Conservation (phyloP, 2,329 filamentous ascomycete genomes). For the Metarhizium humberi region DNA sequence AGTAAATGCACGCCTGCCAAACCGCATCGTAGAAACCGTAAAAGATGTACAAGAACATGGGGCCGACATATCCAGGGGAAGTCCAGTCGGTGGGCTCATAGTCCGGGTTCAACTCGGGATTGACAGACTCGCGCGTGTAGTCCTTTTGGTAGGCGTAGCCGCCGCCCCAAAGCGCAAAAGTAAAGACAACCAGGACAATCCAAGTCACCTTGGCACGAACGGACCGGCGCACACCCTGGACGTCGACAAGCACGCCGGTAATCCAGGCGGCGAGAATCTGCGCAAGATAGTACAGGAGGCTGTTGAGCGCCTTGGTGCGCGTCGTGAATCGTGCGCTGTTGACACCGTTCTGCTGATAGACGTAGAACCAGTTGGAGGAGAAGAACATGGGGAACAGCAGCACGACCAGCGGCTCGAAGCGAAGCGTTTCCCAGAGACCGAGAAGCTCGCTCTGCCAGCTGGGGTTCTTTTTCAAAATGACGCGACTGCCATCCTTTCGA, state of each 20-base stretch:
- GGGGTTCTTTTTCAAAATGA: constrained; percentile 86
- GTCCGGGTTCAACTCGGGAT: constrained; percentile 14
- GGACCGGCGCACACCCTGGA: constrained; percentile 75
- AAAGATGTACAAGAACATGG: constrained; percentile 84
- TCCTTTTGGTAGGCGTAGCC: constrained; percentile 67
- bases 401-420: constrained; percentile 61
- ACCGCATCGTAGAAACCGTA: constrained; percentile 84
- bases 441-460: constrained; percentile 72
- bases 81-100: constrained; percentile 50
- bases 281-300: constrained; percentile 45
- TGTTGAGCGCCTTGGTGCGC: constrained; percentile 45
- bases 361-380: constrained; percentile 46
- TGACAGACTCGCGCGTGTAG: constrained; percentile 31
- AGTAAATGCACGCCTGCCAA: constrained; percentile 88
- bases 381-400: constrained; percentile 48
- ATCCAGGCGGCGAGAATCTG: constrained; percentile 45
- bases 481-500: constrained; percentile 66
- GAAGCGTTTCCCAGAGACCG: constrained; percentile 66
- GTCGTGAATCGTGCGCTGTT: constrained; percentile 46
- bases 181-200: constrained; percentile 53
- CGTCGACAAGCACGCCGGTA: constrained; percentile 40
- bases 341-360: constrained; percentile 49
- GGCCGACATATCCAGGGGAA: constrained; percentile 51
- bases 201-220: constrained; percentile 55
- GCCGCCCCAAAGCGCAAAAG: constrained; percentile 73